Base-by-base conservation (phyloP, 2,329 filamentous ascomycete genomes). In the Xylariaceae sp. region DNA sequence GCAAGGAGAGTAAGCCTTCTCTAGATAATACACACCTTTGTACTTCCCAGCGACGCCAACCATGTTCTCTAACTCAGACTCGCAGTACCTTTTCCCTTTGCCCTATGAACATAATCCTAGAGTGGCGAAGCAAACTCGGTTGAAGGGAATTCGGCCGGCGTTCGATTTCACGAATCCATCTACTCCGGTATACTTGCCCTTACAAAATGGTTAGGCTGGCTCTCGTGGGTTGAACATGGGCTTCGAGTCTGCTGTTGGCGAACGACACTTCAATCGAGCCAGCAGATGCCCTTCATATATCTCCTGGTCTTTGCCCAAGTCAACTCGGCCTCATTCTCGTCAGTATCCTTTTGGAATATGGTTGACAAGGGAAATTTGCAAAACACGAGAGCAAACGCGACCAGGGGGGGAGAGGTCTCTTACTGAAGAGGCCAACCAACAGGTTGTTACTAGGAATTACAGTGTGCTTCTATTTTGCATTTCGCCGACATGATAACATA, bases 31-130 rank as follows among this genome's bases (percentile, higher is more conserved):
- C 57, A 42, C 50, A 61, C 59, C 82, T 66, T 84, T 84, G 65
- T 80, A 85, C 66, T 84, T 84, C 47, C 82, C 82, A 36, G 81
- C 76, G 52, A 85, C 81, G 48, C 82, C 82, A 58, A 84, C 81
- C 81, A 84, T 83, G 34, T 50, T 72, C 63, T 13, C 16, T 38
- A 14, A 36, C 34, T 38, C 13, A 13, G 9, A 5, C 34, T 13
- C 34, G 34, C 13, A 5, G 16, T 13, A 14, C 34, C 16, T 13
- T 13, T 13, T 9, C 13, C 13, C 34, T 38, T 38, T 10, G 16
- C 4, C 34, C 16, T 5, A 38, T 44, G 31, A 28, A 28, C 22
- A 28, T 28, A 28, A 28, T 28, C 22, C 4, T 28, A 4, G 22
- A 28, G 7, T 28, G 22, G 22, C 22, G 22, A 28, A 7, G n/a